These are phyloP conservation scores for Grammothele lineata DNA, from an alignment of 768 basidiomycete genomes.

Conservation along the genomic window DNA sequence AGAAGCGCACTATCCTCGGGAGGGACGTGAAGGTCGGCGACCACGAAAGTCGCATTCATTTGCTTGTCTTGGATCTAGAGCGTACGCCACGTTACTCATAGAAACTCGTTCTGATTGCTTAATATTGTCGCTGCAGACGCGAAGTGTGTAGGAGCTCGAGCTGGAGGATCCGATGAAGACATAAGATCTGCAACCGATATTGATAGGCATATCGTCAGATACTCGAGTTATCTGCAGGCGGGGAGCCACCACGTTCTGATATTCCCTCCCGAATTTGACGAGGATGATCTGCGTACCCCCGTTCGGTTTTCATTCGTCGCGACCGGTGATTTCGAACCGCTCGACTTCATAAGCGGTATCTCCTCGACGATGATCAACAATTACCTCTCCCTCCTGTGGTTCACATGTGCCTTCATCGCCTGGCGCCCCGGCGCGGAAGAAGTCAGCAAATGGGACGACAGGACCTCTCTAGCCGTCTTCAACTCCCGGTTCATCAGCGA, in stretches of 20 bases:
- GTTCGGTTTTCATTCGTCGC: neutral
- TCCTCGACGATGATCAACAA: constrained; percentile 15
- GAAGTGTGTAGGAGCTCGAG: neutral
- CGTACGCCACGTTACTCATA: neutral
- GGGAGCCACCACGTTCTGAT: constrained; percentile 28
- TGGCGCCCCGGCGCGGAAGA: neutral
- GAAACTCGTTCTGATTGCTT: neutral
- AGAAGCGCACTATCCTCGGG: constrained; percentile 15
- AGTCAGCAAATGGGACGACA: neutral
- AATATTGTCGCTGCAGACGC: neutral
- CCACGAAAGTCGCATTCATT: constrained; percentile 17
- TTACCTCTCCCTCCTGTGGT: constrained; percentile 22
- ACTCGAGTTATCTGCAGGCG: constrained; percentile 24
- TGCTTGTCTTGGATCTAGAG: constrained; percentile 18
- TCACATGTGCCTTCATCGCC: neutral
- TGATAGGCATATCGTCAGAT: constrained; percentile 15
- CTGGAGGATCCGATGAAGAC: neutral
- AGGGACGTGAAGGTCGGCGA: constrained; percentile 20
- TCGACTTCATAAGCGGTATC: neutral
- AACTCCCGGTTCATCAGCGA: neutral
- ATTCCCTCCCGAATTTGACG: constrained; percentile 29
- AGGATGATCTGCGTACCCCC: constrained; percentile 6
- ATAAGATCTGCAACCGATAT: neutral
- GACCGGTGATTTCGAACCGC: neutral
- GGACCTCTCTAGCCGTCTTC: neutral